A percentile compares a stretch with the other conserved stretches of the same genome.
Evolutionary conservation across 208 protist genomes (phyloP).

Genomic region (Leishmania tarentolae): DNA sequence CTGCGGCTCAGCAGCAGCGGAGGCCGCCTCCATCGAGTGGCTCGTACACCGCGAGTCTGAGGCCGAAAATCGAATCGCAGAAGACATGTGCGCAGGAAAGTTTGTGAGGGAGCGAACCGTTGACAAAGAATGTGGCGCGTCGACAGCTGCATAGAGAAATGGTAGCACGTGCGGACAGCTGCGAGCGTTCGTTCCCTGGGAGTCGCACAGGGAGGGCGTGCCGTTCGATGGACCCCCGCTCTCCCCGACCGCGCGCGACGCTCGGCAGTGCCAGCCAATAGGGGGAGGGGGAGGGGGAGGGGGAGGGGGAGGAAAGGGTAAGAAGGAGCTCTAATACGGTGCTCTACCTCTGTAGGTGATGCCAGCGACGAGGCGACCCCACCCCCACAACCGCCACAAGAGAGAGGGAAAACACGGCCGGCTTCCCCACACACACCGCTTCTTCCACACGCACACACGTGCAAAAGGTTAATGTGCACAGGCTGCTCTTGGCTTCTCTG

Average conservation of each 20-base stretch:
- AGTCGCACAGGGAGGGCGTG: background rate
- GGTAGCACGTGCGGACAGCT: background rate
- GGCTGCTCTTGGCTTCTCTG: background rate
- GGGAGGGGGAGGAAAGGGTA: background rate
- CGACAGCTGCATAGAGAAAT: background rate
- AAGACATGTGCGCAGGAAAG: background rate
- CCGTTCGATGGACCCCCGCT: background rate
- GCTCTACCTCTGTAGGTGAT: no score
- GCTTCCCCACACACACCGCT: background rate
- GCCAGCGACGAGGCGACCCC: background rate
- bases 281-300: background rate
- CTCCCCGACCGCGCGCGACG: background rate
- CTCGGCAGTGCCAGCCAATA: background rate
- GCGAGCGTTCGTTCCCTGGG: background rate
- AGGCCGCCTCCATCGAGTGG: background rate
- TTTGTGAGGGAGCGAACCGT: background rate
- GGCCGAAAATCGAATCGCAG: constrained; percentile 28
- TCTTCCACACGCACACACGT: no score
- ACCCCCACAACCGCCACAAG: no score
- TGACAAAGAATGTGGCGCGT: background rate
- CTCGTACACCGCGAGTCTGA: constrained; percentile 12
- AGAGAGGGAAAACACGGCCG: background rate
- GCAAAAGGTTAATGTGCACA: background rate
- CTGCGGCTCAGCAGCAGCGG: constrained; percentile 2
- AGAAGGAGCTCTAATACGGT: background rate